Base-by-base conservation (phyloP, 139 green algal species). In the Zygnema circumcarinatum region DNA sequence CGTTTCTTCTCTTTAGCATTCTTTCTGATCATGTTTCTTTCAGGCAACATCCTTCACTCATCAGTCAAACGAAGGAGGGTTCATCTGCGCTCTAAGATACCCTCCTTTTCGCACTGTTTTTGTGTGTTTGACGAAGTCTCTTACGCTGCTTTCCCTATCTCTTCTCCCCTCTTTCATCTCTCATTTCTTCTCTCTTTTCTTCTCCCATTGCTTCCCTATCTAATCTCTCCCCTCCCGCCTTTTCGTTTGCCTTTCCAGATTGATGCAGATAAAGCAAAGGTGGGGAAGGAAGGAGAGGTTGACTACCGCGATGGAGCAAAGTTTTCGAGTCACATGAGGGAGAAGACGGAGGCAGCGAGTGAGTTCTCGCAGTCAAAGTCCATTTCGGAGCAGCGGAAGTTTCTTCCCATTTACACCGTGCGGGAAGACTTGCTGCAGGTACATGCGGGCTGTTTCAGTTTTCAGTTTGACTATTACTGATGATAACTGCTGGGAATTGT, bases 291-390 rank as follows among this genome's bases (percentile, higher is more conserved):
- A 39, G 89, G 92, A 1, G 83, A 93, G 81, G 87, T 84, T n/a
- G 80, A 93, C 80, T 93, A 93, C 88, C 93, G 90, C 83, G 73
- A 92, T 40, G 52, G 36, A 41, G 56, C 39, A 22, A 90, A 90
- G 74, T 98, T 98, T 90, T 91, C 90, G 22, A 93, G 87, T 0
- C 96, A 98, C 90, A 90, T 98, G 79, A 98, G 98, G 88, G 96
- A 96, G 88, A 92, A 85, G 36, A 67, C 33, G 22, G 93, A 96
- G 88, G 96, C 95, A 0, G 90, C 88, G 29, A 95, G 87, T 76
- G 96, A 98, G 56, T 98, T 98, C 92, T 93, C 94, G 25, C 95
- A 95, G 85, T 95, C 67, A 87, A 98, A 97, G 87, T 97, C 94
- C 1, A 95, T 98, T 1, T 83, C 82, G 21, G 88, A 99, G 94